Evolutionary conservation across 345 rosid genomes (phyloP), one percentile per base, ranked within the genome.

Genomic region (Cardamine occulta): DNA sequence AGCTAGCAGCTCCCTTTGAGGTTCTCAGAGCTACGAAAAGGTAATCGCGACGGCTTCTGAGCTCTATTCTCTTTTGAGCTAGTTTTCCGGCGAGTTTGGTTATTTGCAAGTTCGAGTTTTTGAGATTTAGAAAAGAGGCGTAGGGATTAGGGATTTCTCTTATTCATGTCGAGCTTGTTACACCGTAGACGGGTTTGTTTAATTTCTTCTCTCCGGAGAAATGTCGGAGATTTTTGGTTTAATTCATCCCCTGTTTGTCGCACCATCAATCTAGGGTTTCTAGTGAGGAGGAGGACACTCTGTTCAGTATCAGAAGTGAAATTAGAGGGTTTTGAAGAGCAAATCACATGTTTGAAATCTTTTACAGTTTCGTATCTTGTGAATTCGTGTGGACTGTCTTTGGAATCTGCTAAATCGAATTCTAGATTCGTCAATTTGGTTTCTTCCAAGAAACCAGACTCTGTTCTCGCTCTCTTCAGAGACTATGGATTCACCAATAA

Each of bases 401-500:
- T 66, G 2, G 73, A 79, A 13, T 44, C 71, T 28, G 82, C 82
- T 29, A n/a, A 18, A 29, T 74, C 68, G 8, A 52, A 55, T 17
- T 63, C 82, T 4, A 63, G 39, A 29, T 63, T 53, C 37, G 49
- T 74, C 17, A 53, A 74, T 10, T 57, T 79, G 13, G 42, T 39
- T 21, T 42, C 68, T 45, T 42, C 73, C 0, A 40, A 68, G 10
- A 63, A 31, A 60, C 75, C 76, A 14, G 79, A 80, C 53, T 59
- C 49, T 26, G 76, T 80, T 14, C 75, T 79, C 2, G 39, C 63
- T 39, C 34, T 80, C 52, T 48, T 75, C n/a, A 75, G 39, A n/a
- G 21, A 40, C 28, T 57, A 76, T 51, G 83, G 83, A 11, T 80
- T 80, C 74, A 23, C 67, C 28, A 15, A 9, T 12, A 65, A 72